Conservation (phyloP, 306 rosid genomes). For the Prunus dulcis region DNA sequence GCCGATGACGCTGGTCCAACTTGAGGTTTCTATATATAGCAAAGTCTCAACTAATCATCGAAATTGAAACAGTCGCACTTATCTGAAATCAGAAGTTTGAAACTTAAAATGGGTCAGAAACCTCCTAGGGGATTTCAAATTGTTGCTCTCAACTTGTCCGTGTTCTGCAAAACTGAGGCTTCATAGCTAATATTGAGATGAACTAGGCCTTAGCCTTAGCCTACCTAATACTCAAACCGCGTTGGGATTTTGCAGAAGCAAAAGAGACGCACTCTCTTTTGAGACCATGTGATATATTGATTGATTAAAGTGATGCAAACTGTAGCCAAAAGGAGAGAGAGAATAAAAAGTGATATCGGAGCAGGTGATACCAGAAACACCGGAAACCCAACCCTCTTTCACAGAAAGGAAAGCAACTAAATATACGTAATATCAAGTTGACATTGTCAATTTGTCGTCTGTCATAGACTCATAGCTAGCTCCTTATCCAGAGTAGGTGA, state of each 20-base stretch:
- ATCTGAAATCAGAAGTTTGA: background rate
- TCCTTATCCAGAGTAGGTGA: slow-evolving; percentile 27
- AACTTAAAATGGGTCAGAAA: background rate
- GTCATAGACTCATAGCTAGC: background rate
- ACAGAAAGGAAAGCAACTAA: no score
- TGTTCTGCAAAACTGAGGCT: background rate
- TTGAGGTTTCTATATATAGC: background rate
- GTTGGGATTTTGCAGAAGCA: background rate
- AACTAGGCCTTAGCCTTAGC: background rate
- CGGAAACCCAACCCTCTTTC: background rate
- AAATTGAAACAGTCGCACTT: background rate
- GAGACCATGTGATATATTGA: background rate
- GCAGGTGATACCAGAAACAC: slow-evolving; percentile 40
- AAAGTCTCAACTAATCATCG: background rate
- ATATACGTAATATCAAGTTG: slow-evolving; percentile 6
- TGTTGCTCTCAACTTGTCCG: background rate
- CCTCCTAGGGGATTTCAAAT: background rate
- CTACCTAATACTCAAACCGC: background rate
- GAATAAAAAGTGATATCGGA: slow-evolving; percentile 8
- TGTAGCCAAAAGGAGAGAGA: background rate
- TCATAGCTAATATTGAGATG: background rate
- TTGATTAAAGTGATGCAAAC: background rate
- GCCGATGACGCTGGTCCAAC: background rate
- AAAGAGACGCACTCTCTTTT: background rate
- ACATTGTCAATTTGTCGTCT: slow-evolving; percentile 31